Conservation (phyloP, 2,329 filamentous ascomycete genomes). For the Talaromyces sp. region DNA sequence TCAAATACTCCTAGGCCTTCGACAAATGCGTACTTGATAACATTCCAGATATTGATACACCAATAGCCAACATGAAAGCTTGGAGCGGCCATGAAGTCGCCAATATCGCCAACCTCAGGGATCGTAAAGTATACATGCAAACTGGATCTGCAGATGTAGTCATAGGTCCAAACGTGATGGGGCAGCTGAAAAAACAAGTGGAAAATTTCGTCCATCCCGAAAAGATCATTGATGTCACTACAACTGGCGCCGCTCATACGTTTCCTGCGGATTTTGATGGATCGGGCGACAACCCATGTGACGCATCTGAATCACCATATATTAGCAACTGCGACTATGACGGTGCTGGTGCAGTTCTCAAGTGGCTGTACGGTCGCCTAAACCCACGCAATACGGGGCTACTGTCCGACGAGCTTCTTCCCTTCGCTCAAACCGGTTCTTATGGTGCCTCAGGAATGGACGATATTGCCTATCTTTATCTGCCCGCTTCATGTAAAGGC, state of each 20-base stretch:
- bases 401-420: conserved; percentile 15
- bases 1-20: neutral
- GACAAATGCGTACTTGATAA: conserved; percentile 23
- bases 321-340: conserved; percentile 26
- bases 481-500: conserved; percentile 19
- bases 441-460: conserved; percentile 24
- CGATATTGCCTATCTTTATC: conserved; percentile 22
- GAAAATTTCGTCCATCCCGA: conserved; percentile 14
- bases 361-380: conserved; percentile 23
- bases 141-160: conserved; percentile 20
- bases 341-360: conserved; percentile 23
- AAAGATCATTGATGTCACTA: conserved; percentile 19
- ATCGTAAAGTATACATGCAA: conserved; percentile 22
- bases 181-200: conserved; percentile 20
- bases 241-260: conserved; percentile 22
- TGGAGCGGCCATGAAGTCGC: conserved; percentile 24
- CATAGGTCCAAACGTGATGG: conserved; percentile 23
- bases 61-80: conserved; percentile 22
- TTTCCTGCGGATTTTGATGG: conserved; percentile 24
- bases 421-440: conserved; percentile 21
- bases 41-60: conserved; percentile 21
- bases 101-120: conserved; percentile 12
- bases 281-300: conserved; percentile 21
- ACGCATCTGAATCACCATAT: conserved; percentile 20
- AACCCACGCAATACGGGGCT: conserved; percentile 14